Evolutionary conservation across 768 basidiomycete genomes (phyloP), one percentile per base, ranked within the genome.

Genomic region (Suillus lakei): DNA sequence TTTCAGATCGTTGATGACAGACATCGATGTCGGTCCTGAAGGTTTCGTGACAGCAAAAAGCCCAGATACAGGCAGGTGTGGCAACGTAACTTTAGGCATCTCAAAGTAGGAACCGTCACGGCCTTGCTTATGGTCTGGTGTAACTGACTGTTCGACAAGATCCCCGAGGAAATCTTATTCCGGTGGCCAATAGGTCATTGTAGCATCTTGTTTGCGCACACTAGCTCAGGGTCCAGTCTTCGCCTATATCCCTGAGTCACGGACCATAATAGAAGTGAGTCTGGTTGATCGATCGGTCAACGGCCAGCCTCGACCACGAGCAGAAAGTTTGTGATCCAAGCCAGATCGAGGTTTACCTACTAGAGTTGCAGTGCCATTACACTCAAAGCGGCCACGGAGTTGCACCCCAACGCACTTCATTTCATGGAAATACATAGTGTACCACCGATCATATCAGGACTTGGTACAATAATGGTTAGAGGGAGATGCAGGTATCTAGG

Each of bases 1-100:
- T 72, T 98, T 96, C 64, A 99, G 81, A 69, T 89, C 85, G 74
- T 96, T 92, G 62, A 99, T 86, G 36, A 97, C 77, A 32, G 89
- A 83, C 97, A 99, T 99, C 55, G 95, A 96, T 2, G 93, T 91
- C 30, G 92, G 91, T 1, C 97, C 97, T 0, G 95, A 92, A 1
- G 98, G 98, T 76, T 99, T 99, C 60, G 86, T 83, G 46, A 99
- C 79, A 1, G 89, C 97, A 76, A 99, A 96, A 26, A 99, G 81
- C 36, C 85, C 93, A 60, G 92, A 93, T 12, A 93, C 72, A 8
- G 93, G 93, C 15, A 90, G 74, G 0, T 83, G 70, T 15, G 86
- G 77, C 1, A 83, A 64, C 6, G 81, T 69, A 28, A 81, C 78
- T 79, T 91, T 93, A 2, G 92, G 92, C 92, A 95, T 95, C 58